Evolutionary conservation across 306 rosid species (phyloP), one percentile per base, ranked within the genome.

Genomic region (Comarum palustre): DNA sequence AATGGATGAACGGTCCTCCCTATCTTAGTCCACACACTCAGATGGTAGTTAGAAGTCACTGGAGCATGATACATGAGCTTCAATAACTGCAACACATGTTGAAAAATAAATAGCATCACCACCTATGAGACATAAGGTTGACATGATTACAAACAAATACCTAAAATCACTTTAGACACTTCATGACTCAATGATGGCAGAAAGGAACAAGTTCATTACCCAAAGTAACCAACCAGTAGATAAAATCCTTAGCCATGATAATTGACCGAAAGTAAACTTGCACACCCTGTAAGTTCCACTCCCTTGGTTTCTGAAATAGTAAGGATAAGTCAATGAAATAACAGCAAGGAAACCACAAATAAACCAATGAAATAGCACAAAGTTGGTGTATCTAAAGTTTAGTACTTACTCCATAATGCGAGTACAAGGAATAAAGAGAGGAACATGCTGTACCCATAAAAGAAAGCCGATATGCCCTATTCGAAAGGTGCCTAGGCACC

Each of bases 11-110:
- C 82, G 1, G 68, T 43, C 82, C 86, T 78, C 69, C 94, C 96
- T 4, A 93, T 84, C 82, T 82, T 88, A 16, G 94, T 74, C 98
- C 98, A 93, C 48, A 87, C 92, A 20, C 91, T 93, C 38, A 75
- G 93, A 81, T 93, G 97, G 83, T 93, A 93, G 55, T 86, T 73
- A 45, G 98, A 86, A 2, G 94, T 93, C 24, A 74, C 97, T 3
- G 97, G 98, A 51, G 89, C 94, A 27, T 86, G 90, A 77, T 93
- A 91, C 98, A 93, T 93, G 82, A 93, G 91, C 87, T 93, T 93
- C 86, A 93, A 76, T 50, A 93, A 86, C 97, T 91, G 91, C 27
- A 76, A 64, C 6, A 75, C 34, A 66, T 48, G 63, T 39, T 43
- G 66, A 74, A 71, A 29, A 54, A 52, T 24, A 52, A 29, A 8